phyloP scores from a whole-genome alignment of 495 filamentous ascomycete species.

The Hypoxylon lienhwacheense region DNA sequence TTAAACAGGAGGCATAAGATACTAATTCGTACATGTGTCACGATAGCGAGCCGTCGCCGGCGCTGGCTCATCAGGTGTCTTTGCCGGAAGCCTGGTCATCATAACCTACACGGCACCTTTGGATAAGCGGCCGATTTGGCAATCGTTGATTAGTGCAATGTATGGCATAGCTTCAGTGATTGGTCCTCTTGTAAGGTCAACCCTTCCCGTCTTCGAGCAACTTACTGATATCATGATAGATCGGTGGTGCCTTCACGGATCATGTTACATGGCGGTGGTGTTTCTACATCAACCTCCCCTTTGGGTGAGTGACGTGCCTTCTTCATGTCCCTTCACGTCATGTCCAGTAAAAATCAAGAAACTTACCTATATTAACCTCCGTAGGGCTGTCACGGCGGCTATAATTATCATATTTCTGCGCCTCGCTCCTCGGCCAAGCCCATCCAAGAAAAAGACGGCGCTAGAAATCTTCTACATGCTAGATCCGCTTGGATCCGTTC shows the following conservation, averaged over 20 bases:
- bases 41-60: too few relatives aligned
- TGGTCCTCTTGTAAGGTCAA: constrained; percentile 70
- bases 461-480: too few relatives aligned
- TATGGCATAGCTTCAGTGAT: constrained; percentile 68
- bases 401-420: too few relatives aligned
- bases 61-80: too few relatives aligned
- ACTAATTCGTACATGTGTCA: constrained; percentile 27
- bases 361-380: not conserved
- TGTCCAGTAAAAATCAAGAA: constrained; percentile 43
- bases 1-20: not conserved
- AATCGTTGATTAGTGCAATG: constrained; percentile 48
- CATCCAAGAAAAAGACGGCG: too few relatives aligned
- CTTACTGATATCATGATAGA: too few relatives aligned
- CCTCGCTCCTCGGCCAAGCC: too few relatives aligned
- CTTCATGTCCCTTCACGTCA: constrained; percentile 61
- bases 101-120: constrained; percentile 52
- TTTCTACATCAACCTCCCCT: constrained; percentile 73
- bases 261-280: constrained; percentile 74
- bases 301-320: constrained; percentile 64
- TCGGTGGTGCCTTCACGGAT: constrained; percentile 59
- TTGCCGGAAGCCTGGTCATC: too few relatives aligned
- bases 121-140: constrained; percentile 49
- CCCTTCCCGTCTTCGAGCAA: too few relatives aligned
- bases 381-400: too few relatives aligned
- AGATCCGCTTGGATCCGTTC: too few relatives aligned